phyloP scores from a whole-genome alignment of 2,329 filamentous ascomycete genomes.

The Fusarium incarnatum region DNA sequence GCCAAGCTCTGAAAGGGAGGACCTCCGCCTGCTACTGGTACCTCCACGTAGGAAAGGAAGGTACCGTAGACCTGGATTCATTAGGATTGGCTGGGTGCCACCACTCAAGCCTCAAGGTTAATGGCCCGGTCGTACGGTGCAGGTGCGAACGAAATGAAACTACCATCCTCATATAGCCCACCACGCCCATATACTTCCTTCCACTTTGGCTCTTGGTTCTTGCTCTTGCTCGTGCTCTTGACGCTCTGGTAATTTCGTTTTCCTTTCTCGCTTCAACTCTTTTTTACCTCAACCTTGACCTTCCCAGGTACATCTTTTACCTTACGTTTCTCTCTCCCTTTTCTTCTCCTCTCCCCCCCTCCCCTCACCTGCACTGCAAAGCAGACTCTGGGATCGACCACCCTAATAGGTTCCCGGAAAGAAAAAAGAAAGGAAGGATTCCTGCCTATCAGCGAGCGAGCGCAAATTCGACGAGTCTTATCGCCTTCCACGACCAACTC shows the following conservation, averaged over 20 bases:
- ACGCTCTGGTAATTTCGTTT: constrained; percentile 40
- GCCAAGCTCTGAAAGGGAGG: constrained; percentile 40
- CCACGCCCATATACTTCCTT: constrained; percentile 38
- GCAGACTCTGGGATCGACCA: constrained; percentile 20
- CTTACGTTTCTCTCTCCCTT: constrained; percentile 2
- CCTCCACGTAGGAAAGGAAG: constrained; percentile 7
- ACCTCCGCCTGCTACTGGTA: constrained; percentile 37
- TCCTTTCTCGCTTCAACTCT: constrained; percentile 35
- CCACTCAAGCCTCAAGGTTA: constrained; percentile 38
- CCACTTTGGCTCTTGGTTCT: constrained; percentile 32
- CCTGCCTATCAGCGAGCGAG: constrained; percentile 31
- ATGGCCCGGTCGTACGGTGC: constrained; percentile 45
- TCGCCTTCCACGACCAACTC: constrained; percentile 9
- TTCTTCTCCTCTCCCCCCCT: constrained; percentile 2
- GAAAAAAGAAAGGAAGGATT: constrained; percentile 16
- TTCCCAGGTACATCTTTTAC: constrained; percentile 1
- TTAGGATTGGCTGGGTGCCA: constrained; percentile 28
- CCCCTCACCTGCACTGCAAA: constrained; percentile 12
- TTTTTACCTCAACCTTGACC: constrained; percentile 1
- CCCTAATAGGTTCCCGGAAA: constrained; percentile 11
- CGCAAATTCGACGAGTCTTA: constrained; percentile 31
- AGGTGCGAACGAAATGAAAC: constrained; percentile 40
- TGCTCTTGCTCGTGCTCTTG: constrained; percentile 23
- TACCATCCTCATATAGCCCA: constrained; percentile 43
- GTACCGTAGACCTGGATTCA: constrained; percentile 39